These are phyloP conservation scores for Malassezia equina DNA, from an alignment of 1,284 basidiomycete species.

Conservation along the genomic window DNA sequence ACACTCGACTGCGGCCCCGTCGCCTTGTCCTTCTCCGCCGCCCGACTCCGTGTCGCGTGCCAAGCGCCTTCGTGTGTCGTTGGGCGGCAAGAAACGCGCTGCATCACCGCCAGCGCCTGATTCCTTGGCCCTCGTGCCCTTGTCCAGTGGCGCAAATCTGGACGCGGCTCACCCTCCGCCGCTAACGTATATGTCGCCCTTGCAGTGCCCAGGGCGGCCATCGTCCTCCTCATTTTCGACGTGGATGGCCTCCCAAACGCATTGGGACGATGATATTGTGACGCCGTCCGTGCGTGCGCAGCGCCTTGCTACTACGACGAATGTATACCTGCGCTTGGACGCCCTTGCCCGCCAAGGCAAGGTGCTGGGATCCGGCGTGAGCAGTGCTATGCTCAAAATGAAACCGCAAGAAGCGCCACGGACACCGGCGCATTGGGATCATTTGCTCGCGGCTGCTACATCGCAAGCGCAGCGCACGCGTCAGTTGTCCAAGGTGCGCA, in stretches of 20 bases:
- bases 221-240: neutral
- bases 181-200: conserved; percentile 16
- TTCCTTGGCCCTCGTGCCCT: neutral
- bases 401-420: conserved; percentile 18
- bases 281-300: conserved; percentile 3
- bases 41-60: neutral
- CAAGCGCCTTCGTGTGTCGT: neutral
- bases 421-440: conserved; percentile 27
- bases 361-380: conserved; percentile 15
- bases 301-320: conserved; percentile 18
- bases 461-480: conserved; percentile 25
- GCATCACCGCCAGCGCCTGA: neutral
- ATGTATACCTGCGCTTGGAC: conserved; percentile 22
- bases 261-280: conserved; percentile 23
- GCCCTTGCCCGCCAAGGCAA: conserved; percentile 22
- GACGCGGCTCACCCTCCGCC: conserved; percentile 1
- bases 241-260: conserved; percentile 7
- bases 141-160: conserved; percentile 3
- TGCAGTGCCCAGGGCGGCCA: conserved; percentile 19
- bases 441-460: conserved; percentile 24
- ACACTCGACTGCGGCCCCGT: neutral
- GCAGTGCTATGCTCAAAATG: conserved; percentile 16
- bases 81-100: neutral
- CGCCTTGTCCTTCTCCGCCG: no score
- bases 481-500: conserved; percentile 41